Conservation (phyloP, 1,139 yeast genomes). For the Eremothecium coryli region DNA sequence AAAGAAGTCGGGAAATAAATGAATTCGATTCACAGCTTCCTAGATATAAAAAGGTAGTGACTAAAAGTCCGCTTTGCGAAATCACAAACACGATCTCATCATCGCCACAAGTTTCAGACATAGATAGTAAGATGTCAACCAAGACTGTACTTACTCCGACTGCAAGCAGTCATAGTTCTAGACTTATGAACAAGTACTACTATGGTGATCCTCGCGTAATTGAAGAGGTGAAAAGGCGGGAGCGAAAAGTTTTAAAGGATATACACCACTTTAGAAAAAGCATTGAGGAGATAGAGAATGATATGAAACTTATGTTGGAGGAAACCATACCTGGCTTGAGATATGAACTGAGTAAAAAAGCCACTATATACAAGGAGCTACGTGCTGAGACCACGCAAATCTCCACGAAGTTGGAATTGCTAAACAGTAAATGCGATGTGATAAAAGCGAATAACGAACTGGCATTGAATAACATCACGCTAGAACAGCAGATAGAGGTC, state of each 20-base stretch:
- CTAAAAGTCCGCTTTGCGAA: slow-evolving; percentile 7
- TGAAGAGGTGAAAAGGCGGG: slow-evolving; percentile 22
- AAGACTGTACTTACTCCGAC: slow-evolving; percentile 2
- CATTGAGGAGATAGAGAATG: slow-evolving; percentile 22
- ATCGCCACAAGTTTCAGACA: slow-evolving; percentile 1
- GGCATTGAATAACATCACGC: slow-evolving; percentile 13
- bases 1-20: background rate
- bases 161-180: slow-evolving; percentile 7
- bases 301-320: slow-evolving; percentile 13
- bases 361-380: slow-evolving; percentile 12
- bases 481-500: slow-evolving; percentile 14
- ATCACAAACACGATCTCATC: slow-evolving; percentile 10
- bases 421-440: slow-evolving; percentile 14
- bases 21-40: slow-evolving; percentile 4
- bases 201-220: slow-evolving; percentile 23
- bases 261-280: slow-evolving; percentile 21
- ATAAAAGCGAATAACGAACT: slow-evolving; percentile 13
- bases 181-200: slow-evolving; percentile 21
- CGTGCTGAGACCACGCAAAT: slow-evolving; percentile 14
- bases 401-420: slow-evolving; percentile 12
- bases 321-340: slow-evolving; percentile 15
- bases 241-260: slow-evolving; percentile 24
- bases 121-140: slow-evolving; percentile 6
- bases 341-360: slow-evolving; percentile 12
- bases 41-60: slow-evolving; percentile 2